Percentiles rank a stretch among this genome's conserved stretches.
Evolutionary conservation across 331 rosid genomes (phyloP).

Genomic region (Phaseolus coccineus): DNA sequence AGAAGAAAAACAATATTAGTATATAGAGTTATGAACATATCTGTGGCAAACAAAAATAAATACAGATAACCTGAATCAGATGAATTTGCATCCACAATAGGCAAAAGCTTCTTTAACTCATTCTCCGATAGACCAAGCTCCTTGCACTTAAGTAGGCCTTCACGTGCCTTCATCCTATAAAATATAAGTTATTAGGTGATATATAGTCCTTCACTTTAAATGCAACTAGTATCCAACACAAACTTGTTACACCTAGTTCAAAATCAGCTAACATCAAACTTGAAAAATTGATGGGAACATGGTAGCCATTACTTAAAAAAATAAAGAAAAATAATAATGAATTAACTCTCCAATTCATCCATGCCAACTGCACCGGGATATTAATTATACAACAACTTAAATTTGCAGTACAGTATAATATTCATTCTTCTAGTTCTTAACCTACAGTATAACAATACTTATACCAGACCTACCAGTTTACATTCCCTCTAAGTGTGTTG

Average conservation of each 20-base stretch:
- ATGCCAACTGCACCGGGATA: neutral
- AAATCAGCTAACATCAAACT: neutral
- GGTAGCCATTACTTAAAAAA: neutral
- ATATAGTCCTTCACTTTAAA: neutral
- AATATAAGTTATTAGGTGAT: neutral
- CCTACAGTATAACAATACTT: neutral
- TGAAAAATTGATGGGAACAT: neutral
- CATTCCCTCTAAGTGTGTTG: constrained; percentile 25
- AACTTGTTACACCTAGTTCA: neutral
- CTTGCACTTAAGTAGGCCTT: constrained; percentile 11
- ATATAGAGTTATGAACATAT: neutral
- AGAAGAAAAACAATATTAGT: constrained; percentile 1
- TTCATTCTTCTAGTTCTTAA: neutral
- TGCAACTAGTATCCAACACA: neutral
- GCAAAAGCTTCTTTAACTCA: constrained; percentile 26
- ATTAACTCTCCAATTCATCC: neutral
- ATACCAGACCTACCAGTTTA: constrained; percentile 11
- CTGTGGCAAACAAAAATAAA: neutral
- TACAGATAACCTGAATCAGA: constrained; percentile 16
- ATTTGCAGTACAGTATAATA: neutral
- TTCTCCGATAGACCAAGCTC: constrained; percentile 15
- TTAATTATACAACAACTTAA: neutral
- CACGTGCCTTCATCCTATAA: constrained; percentile 22
- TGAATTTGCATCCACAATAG: constrained; percentile 17
- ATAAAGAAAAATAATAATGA: neutral